phyloP scores from a whole-genome alignment of 2,329 filamentous ascomycete genomes.

The Cercospora citrullina region DNA sequence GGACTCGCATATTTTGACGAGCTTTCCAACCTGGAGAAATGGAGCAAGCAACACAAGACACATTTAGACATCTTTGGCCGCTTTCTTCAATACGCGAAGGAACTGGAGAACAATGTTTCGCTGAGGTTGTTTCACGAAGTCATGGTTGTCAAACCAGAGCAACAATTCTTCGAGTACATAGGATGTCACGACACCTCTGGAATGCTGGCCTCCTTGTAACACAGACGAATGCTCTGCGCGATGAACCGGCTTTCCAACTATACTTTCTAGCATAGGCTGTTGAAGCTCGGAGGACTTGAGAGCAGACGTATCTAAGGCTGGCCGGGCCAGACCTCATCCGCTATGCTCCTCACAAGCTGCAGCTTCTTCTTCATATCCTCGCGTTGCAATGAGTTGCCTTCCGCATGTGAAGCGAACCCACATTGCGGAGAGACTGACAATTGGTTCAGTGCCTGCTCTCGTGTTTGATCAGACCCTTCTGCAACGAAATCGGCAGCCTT shows the following conservation, averaged over 20 bases:
- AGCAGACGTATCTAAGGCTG: conserved; percentile 43
- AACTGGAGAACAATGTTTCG: conserved; percentile 28
- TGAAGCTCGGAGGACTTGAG: conserved; percentile 3
- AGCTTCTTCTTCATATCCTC: conserved; percentile 75
- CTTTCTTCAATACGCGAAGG: conserved; percentile 29
- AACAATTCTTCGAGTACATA: conserved; percentile 31
- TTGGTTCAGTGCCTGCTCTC: conserved; percentile 67
- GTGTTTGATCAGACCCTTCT: conserved; percentile 59
- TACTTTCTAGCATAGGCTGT: conserved; percentile 5
- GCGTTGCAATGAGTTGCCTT: conserved; percentile 59
- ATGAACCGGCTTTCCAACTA: neutral
- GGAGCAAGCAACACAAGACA: conserved; percentile 32
- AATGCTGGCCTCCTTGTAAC: conserved; percentile 25
- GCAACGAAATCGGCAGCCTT: conserved; percentile 66
- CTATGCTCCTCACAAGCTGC: conserved; percentile 67
- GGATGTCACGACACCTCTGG: conserved; percentile 29
- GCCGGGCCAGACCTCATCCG: conserved; percentile 69
- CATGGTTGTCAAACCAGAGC: conserved; percentile 28
- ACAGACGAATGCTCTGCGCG: neutral
- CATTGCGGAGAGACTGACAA: conserved; percentile 67
- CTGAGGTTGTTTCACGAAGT: conserved; percentile 31
- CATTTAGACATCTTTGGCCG: conserved; percentile 31
- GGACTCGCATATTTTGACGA: conserved; percentile 32
- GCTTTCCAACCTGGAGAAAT: conserved; percentile 25
- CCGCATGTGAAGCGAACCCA: conserved; percentile 65